Conservation (phyloP, 768 basidiomycete species). For the Agaricus subrufescens region DNA sequence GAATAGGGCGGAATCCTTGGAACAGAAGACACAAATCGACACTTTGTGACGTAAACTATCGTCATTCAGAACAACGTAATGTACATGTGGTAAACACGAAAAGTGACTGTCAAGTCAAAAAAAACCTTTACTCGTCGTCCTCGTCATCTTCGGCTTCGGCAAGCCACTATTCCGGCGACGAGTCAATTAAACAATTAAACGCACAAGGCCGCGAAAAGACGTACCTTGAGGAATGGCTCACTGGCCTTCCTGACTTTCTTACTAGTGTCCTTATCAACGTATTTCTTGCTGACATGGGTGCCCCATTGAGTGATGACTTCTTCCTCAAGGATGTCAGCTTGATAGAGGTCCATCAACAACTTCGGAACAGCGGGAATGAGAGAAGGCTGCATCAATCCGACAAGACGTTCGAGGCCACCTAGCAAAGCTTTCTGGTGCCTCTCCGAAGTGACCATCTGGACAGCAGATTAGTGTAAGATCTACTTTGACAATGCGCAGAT, state of each 20-base stretch:
- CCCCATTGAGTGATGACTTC: slow-evolving; percentile 90
- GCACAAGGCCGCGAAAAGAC: slow-evolving; percentile 12
- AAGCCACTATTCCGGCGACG: slow-evolving; percentile 58
- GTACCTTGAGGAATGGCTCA: slow-evolving; percentile 90
- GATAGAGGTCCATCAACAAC: slow-evolving; percentile 92
- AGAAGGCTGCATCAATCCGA: slow-evolving; percentile 72
- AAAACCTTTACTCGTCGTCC: background rate
- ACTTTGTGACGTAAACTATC: background rate
- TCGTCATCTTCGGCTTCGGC: slow-evolving; percentile 83
- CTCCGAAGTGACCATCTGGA: slow-evolving; percentile 83
- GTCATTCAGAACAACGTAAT: background rate
- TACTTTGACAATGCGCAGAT: background rate
- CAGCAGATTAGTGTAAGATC: slow-evolving; percentile 5
- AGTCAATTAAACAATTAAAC: background rate
- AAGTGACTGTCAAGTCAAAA: background rate
- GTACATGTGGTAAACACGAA: background rate
- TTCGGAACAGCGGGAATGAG: slow-evolving; percentile 75
- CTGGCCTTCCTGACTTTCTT: slow-evolving; percentile 96
- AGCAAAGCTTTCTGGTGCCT: slow-evolving; percentile 94
- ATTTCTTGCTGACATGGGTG: slow-evolving; percentile 95
- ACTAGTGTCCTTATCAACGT: slow-evolving; percentile 89
- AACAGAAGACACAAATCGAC: too few species aligned
- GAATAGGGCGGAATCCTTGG: too few species aligned
- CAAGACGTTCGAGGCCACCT: slow-evolving; percentile 86
- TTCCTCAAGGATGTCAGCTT: slow-evolving; percentile 89